Evolutionary conservation across 805 yeast species (phyloP), one percentile per base, ranked within the genome.

Genomic region (Saccharomycopsis sp.): DNA sequence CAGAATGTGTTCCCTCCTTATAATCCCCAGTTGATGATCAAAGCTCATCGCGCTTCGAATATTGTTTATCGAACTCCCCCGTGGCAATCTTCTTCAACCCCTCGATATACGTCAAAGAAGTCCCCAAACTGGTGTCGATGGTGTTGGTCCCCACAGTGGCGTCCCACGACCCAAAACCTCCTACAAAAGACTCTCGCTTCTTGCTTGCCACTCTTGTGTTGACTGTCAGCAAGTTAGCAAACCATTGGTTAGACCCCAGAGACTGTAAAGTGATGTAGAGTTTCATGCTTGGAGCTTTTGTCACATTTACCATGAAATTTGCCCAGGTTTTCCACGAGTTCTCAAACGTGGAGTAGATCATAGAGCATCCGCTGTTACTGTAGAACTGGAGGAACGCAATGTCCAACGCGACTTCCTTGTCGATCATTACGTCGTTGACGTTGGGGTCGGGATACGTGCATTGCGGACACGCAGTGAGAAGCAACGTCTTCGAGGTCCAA

Each of bases 401-500:
- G 66, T 84, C 87, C 61, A 84, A 68, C 34, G 73, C 71, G 61
- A 83, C 68, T 40, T 74, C 71, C 15, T 82, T 77, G n/a, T 67
- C 69, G 37, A 67, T 67, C 52, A 79, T 64, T 34, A 78, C 68
- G 52, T 70, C 69, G 56, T 77, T 76, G 41, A 73, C 67, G 51
- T 70, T 68, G 15, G 71, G 76, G 67, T 84, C 89, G 9, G 87
- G 87, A 65, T 76, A 76, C 7, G 79, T 81, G 69, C 89, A 84
- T 67, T 83, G 87, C 15, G 89, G 89, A 53, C 88, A 82, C 58
- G 86, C 86, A 50, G 85, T 76, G 51, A 83, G 70, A 65, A 79
- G 79, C 71, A 79, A 81, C 23, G 65, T 61, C 67, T 79, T 81
- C 50, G 80, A 71, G 16, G 75, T 47, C 57, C 54, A 53, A 14